A percentile compares a stretch with the other conserved stretches of the same genome.
Evolutionary conservation across 1,139 yeast species (phyloP).

Genomic region (Citeromyces siamensis): DNA sequence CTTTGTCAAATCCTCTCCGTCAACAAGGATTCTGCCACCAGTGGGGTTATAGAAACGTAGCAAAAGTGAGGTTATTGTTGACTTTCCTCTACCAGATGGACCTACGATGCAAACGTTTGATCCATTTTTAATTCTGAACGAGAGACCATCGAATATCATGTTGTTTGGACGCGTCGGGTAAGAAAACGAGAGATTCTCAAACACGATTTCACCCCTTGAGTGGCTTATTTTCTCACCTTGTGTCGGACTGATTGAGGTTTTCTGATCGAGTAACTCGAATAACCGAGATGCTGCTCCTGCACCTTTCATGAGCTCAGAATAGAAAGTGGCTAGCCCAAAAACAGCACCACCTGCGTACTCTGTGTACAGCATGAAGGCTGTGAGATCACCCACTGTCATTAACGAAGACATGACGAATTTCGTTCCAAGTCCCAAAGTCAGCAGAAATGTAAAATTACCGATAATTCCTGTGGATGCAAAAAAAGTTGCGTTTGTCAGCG

Average conservation of each 20-base stretch:
- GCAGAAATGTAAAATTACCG: slow-evolving; percentile 70
- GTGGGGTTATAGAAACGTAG: slow-evolving; percentile 74
- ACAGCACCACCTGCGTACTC: slow-evolving; percentile 87
- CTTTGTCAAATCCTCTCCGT: slow-evolving; percentile 54
- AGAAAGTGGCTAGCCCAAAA: slow-evolving; percentile 81
- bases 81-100: slow-evolving; percentile 93
- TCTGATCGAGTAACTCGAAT: slow-evolving; percentile 74
- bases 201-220: slow-evolving; percentile 40
- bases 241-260: slow-evolving; percentile 56
- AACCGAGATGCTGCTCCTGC: slow-evolving; percentile 92
- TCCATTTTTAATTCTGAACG: slow-evolving; percentile 64
- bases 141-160: slow-evolving; percentile 50
- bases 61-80: slow-evolving; percentile 73
- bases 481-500: slow-evolving; percentile 63
- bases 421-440: slow-evolving; percentile 73
- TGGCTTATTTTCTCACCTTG: slow-evolving; percentile 34
- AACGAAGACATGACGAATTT: slow-evolving; percentile 59
- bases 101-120: slow-evolving; percentile 92
- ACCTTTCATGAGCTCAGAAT: slow-evolving; percentile 92
- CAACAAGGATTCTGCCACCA: slow-evolving; percentile 52
- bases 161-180: slow-evolving; percentile 84
- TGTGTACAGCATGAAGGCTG: slow-evolving; percentile 89
- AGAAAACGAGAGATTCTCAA: slow-evolving; percentile 55
- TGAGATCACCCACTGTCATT: slow-evolving; percentile 76
- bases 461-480: slow-evolving; percentile 68